These are phyloP conservation scores for Geranium brycei DNA, from an alignment of 345 rosid genomes.

Conservation along the genomic window DNA sequence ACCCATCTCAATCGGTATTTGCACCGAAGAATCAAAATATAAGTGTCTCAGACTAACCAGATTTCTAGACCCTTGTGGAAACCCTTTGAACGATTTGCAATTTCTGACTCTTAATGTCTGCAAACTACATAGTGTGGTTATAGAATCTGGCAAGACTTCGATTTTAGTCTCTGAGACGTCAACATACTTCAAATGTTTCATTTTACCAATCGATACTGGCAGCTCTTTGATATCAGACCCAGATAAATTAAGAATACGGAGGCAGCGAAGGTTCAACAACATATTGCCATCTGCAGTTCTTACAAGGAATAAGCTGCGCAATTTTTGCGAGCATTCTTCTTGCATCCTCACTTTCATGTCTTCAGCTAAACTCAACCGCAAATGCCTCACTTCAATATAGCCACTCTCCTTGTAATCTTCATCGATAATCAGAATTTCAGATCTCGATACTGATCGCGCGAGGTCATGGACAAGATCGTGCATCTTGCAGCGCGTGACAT, in stretches of 20 bases:
- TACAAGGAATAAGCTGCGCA: conserved; percentile 1
- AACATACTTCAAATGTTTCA: conserved; percentile 8
- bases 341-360: not conserved
- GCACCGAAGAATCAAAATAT: too few relatives aligned
- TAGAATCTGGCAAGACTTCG: too few relatives aligned
- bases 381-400: not conserved
- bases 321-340: not conserved
- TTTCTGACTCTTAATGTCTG: too few relatives aligned
- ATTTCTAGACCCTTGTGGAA: too few relatives aligned
- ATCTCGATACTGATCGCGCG: not conserved
- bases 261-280: not conserved
- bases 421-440: not conserved
- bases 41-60: too few relatives aligned
- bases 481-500: conserved; percentile 5
- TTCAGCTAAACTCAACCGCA: not conserved
- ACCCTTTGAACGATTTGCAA: too few relatives aligned
- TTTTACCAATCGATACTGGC: conserved; percentile 2
- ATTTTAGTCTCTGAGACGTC: too few relatives aligned
- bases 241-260: not conserved
- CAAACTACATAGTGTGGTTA: too few relatives aligned
- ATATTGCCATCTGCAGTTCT: not conserved
- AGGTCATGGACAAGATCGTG: conserved; percentile 18
- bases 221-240: not conserved
- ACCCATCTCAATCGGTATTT: too few relatives aligned
- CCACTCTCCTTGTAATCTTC: not conserved